These are phyloP conservation scores for Phytophthora macrochlamydospora DNA, from an alignment of 352 stramenopile genomes.

Conservation along the genomic window DNA sequence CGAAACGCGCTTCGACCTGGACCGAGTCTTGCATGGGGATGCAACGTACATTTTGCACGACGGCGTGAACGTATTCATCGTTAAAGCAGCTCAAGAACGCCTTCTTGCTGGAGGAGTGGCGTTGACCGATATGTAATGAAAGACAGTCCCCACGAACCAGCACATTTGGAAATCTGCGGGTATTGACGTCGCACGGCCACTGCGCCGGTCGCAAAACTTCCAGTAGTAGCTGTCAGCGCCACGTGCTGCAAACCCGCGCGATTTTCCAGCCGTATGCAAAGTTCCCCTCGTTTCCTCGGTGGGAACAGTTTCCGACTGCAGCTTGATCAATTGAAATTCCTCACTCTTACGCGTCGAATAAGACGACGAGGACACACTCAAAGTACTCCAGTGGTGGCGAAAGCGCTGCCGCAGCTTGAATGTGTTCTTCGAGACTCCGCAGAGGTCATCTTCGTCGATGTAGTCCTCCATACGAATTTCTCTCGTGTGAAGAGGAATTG, in stretches of 20 bases:
- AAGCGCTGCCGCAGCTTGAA: not conserved
- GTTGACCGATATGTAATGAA: not conserved
- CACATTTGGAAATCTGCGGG: not conserved
- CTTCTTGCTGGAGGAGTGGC: not conserved
- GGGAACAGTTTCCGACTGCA: not conserved
- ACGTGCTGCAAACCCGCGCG: not conserved
- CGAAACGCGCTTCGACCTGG: constrained; percentile 1
- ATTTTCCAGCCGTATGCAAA: not conserved
- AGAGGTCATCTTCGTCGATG: not conserved
- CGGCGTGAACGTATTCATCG: not conserved
- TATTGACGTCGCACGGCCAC: constrained; percentile 5
- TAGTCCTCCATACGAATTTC: not conserved
- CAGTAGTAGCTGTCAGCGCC: constrained; percentile 1
- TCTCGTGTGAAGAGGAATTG: too few relatives aligned
- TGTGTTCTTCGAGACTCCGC: not conserved
- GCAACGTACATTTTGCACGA: not conserved
- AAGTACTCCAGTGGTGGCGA: not conserved
- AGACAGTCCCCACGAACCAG: constrained; percentile 8
- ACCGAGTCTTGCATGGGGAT: not conserved
- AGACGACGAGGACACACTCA: not conserved
- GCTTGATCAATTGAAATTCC: not conserved
- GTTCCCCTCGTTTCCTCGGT: not conserved
- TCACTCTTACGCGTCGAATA: not conserved
- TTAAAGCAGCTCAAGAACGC: constrained; percentile 6
- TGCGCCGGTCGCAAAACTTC: not conserved